phyloP scores from a whole-genome alignment of 768 basidiomycete species.

The Cubamyces lactineus region DNA sequence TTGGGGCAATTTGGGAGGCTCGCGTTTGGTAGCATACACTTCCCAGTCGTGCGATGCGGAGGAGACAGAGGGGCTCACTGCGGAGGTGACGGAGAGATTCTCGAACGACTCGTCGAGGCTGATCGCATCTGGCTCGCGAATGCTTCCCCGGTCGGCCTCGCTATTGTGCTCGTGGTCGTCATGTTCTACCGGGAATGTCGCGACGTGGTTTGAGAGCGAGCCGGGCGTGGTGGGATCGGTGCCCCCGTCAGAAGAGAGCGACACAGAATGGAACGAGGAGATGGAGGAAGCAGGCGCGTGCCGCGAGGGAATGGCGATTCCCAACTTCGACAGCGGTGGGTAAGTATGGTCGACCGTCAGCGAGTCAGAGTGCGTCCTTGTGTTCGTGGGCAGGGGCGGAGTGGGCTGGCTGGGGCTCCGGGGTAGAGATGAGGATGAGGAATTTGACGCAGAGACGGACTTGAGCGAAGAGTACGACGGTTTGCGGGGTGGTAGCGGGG shows the following conservation, averaged over 20 bases:
- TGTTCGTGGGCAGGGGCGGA: constrained; percentile 10
- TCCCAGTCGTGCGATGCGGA: constrained; percentile 37
- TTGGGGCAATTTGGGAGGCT: constrained; percentile 36
- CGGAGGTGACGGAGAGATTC: constrained; percentile 58
- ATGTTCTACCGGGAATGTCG: constrained; percentile 50
- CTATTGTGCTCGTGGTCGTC: constrained; percentile 21
- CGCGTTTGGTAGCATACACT: constrained; percentile 22
- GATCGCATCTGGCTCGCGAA: constrained; percentile 48
- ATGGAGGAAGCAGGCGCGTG: constrained; percentile 72
- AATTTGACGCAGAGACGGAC: constrained; percentile 41
- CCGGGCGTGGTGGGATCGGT: constrained; percentile 32
- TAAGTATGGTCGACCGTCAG: constrained; percentile 63
- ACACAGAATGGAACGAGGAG: constrained; percentile 84
- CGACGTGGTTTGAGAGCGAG: constrained; percentile 27
- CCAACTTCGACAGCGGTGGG: constrained; percentile 47
- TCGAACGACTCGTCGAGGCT: constrained; percentile 78
- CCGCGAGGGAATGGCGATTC: constrained; percentile 39
- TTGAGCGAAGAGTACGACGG: constrained; percentile 55
- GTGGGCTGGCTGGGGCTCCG: constrained; percentile 25
- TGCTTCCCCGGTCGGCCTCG: constrained; percentile 1
- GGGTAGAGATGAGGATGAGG: constrained; percentile 34
- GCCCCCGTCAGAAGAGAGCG: constrained; percentile 67
- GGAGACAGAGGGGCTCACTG: constrained; percentile 56
- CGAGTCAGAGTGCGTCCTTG: constrained; percentile 46
- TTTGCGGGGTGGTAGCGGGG: constrained; percentile 70